phyloP scores from a whole-genome alignment of 2,329 filamentous ascomycete species.

The Nakataea oryzae region DNA sequence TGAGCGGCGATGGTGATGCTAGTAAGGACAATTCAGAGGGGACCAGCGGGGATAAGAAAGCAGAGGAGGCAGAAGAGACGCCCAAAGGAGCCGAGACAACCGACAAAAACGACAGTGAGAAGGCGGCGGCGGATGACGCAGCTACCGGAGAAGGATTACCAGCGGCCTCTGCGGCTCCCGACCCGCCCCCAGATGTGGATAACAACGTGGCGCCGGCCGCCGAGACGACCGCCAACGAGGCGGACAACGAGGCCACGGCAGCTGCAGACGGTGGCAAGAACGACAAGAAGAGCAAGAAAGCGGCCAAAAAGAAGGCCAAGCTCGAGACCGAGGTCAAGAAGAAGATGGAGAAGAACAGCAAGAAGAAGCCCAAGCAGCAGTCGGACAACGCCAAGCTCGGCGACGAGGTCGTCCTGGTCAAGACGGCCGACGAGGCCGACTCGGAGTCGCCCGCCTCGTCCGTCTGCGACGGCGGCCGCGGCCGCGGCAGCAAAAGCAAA shows the following conservation, averaged over 20 bases:
- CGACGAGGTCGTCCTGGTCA: neutral
- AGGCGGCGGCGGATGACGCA: neutral
- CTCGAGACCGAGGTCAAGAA: neutral
- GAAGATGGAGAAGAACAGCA: constrained; percentile 1
- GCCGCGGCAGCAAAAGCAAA: neutral
- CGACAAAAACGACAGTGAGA: neutral
- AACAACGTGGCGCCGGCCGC: constrained; percentile 1
- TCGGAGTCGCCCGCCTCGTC: neutral
- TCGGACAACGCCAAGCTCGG: neutral
- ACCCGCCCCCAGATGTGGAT: neutral
- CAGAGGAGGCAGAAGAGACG: neutral
- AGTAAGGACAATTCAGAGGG: neutral
- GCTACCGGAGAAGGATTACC: neutral
- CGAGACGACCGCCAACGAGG: neutral
- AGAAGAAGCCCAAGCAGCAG: neutral
- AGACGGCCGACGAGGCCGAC: neutral
- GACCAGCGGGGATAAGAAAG: neutral
- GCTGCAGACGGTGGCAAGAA: neutral
- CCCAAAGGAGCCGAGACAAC: neutral
- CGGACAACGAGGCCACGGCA: neutral
- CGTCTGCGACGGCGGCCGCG: neutral
- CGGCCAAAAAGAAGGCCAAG: neutral
- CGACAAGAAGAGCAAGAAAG: neutral
- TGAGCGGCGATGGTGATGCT: constrained; percentile 2
- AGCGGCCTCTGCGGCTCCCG: neutral